Evolutionary conservation across 164 flowering plant species (phyloP).

Genomic region (Nymphaea thermarum): DNA sequence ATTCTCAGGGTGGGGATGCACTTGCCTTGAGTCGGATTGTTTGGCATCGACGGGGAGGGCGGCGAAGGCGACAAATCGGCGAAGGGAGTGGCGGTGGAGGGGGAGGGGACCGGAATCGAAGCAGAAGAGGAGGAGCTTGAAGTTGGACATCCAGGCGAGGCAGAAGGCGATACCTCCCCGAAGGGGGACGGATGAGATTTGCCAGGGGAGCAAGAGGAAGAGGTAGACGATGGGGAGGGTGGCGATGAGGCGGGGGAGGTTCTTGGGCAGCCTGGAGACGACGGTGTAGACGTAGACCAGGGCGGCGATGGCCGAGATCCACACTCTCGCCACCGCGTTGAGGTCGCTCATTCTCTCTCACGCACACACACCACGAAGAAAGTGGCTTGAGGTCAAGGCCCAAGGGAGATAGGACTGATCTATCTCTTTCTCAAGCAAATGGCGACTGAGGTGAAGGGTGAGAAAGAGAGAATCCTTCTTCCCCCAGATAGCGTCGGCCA

Average conservation of each 20-base stretch:
- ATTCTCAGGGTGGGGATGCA: background rate
- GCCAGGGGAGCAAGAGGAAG: conserved; percentile 17
- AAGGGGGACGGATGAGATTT: conserved; percentile 9
- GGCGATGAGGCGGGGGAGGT: conserved; percentile 12
- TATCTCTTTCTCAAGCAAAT: too few relatives aligned
- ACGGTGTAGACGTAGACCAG: too few relatives aligned
- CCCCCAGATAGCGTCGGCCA: too few relatives aligned
- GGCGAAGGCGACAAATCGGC: conserved; percentile 7
- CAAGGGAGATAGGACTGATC: too few relatives aligned
- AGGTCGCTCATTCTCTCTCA: too few relatives aligned
- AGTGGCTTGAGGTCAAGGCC: too few relatives aligned
- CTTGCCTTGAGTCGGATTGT: conserved; percentile 14
- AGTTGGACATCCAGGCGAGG: conserved; percentile 29
- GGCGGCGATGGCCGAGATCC: too few relatives aligned
- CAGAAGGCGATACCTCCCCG: conserved; percentile 12
- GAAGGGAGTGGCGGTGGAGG: background rate
- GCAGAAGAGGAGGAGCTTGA: conserved; percentile 30
- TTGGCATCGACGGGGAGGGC: conserved; percentile 14
- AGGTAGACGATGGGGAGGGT: conserved; percentile 23
- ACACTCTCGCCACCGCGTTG: too few relatives aligned
- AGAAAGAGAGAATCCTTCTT: too few relatives aligned
- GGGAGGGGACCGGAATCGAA: conserved; percentile 14
- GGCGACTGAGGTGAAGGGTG: too few relatives aligned
- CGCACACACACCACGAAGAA: too few relatives aligned
- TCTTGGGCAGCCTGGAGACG: too few relatives aligned